Evolutionary conservation across 805 yeast genomes (phyloP), one percentile per base, ranked within the genome.

Genomic region (Candida sithepensis): DNA sequence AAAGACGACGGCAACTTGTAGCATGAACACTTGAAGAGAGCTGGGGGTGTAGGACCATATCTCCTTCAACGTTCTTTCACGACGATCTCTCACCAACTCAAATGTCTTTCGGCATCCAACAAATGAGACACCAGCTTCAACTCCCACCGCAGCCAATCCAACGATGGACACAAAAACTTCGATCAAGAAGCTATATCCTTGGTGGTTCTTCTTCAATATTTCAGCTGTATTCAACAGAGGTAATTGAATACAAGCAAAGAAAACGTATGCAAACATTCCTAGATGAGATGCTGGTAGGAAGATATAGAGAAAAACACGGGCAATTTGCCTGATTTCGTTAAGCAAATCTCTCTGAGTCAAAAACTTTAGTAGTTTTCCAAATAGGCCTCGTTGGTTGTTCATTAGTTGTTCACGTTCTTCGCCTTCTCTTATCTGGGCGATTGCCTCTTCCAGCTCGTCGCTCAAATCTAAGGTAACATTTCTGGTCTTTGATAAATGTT

Each of bases 161-260:
- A 30, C 13, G 5, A 30, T 30, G 6, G 16, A 10, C 16, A 30
- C 13, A 4, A 9, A 6, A 30, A 12, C 16, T 12, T 30, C 34
- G 14, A 30, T 30, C 34, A 30, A n/a, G 14, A 12, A 7, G 5
- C 14, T n/a, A 14, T 30, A 12, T 5, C 34, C 34, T 30, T 30
- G 16, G 14, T 30, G 14, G 16, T 30, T 30, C 14, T 30, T 30
- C 16, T 30, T 30, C 34, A 30, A 30, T 12, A 30, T 12, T 12
- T 30, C 38, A 16, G 21, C 4, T 16, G 18, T 13, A 7, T 34
- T 16, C 7, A 8, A 16, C 10, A 34, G 16, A 5, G 38, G 38
- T 7, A 34, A 21, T n/a, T 37, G 43, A 16, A 51, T 46, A 42
- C 52, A 46, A 21, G 12, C 21, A 12, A 34, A 8, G 7, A n/a